Percentiles rank a stretch among this genome's conserved stretches.
Evolutionary conservation across 805 yeast genomes (phyloP).

Genomic region (Candida wancherniae): DNA sequence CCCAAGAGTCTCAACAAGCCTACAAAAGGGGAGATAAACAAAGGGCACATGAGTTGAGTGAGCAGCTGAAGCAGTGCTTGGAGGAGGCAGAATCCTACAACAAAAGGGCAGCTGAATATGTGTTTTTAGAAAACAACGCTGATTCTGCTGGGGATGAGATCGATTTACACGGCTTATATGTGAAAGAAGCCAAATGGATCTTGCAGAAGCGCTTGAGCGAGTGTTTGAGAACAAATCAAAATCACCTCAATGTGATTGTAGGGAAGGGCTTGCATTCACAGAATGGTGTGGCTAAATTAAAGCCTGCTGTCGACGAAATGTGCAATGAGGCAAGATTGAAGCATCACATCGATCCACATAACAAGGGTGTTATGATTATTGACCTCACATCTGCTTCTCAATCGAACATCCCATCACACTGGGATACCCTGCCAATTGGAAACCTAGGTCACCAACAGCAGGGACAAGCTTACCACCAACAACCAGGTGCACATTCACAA

Average conservation of each 20-base stretch:
- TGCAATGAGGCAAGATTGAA: constrained; percentile 63
- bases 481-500: too few relatives aligned
- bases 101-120: constrained; percentile 82
- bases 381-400: constrained; percentile 40
- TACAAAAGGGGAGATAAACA: constrained; percentile 69
- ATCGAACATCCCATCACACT: constrained; percentile 29
- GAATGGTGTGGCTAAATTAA: constrained; percentile 77
- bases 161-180: constrained; percentile 88
- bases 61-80: constrained; percentile 56
- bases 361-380: constrained; percentile 76
- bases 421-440: constrained; percentile 20
- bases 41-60: constrained; percentile 68
- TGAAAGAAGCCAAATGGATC: constrained; percentile 79
- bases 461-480: constrained; percentile 17
- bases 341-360: constrained; percentile 60
- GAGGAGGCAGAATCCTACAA: constrained; percentile 65
- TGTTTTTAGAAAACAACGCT: constrained; percentile 79
- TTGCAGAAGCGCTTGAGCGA: constrained; percentile 69
- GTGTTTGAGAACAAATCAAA: constrained; percentile 55
- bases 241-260: constrained; percentile 72
- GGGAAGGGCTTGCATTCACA: constrained; percentile 89
- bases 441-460: constrained; percentile 21
- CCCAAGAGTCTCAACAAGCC: constrained; percentile 71
- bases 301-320: constrained; percentile 81
- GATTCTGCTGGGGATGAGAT: constrained; percentile 85